Conservation (phyloP, 257 asterid genomes). For the Fraxinus pennsylvanica region DNA sequence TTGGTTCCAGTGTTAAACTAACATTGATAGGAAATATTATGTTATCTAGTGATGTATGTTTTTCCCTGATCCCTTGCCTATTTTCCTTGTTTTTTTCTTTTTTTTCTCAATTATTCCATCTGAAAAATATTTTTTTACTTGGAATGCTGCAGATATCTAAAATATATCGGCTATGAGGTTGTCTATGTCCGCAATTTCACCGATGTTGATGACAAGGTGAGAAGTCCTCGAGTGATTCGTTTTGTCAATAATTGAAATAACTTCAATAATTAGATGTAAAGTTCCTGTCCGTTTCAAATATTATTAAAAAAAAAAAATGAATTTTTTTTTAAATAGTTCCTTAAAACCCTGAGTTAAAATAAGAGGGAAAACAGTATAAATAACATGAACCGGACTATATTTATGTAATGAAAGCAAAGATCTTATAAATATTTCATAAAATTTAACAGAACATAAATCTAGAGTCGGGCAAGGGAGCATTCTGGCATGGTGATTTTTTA, state of each 20-base stretch:
- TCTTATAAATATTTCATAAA: background rate
- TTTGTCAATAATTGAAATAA: background rate
- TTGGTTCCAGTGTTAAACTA: background rate
- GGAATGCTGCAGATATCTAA: constrained; percentile 54
- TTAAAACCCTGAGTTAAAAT: background rate
- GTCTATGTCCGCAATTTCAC: constrained; percentile 89
- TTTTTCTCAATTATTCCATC: background rate
- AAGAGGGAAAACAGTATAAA: background rate
- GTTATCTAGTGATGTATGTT: background rate
- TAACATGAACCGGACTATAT: background rate
- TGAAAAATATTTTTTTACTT: constrained; percentile 15
- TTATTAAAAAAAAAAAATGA: background rate
- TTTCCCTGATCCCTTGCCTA: background rate
- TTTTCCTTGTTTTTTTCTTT: background rate
- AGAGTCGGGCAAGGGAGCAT: background rate
- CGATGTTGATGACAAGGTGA: constrained; percentile 93
- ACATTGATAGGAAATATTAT: background rate
- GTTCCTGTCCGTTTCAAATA: background rate
- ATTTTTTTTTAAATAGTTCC: background rate
- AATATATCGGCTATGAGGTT: constrained; percentile 74
- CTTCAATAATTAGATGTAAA: background rate
- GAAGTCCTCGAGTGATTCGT: constrained; percentile 14
- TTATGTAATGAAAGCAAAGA: background rate
- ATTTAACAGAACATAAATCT: background rate
- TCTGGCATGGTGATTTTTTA: too few relatives aligned